Evolutionary conservation across 108 stramenopile genomes (phyloP).

Genomic region (Pseudonitzschia multiseries): DNA sequence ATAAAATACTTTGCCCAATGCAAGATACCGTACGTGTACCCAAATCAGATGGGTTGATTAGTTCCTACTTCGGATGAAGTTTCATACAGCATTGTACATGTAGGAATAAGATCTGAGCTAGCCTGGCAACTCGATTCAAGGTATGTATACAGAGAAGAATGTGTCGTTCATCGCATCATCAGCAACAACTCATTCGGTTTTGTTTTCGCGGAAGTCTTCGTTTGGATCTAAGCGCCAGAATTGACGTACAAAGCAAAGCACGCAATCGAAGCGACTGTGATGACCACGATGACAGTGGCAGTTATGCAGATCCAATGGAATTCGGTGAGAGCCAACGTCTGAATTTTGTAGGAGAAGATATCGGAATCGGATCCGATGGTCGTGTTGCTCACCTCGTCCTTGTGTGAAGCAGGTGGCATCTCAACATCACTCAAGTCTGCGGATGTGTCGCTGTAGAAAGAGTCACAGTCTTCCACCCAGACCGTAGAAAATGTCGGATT

Average conservation of each 20-base stretch:
- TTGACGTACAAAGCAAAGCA: not conserved
- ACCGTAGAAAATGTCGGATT: constrained; percentile 17
- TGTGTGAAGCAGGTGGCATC: not conserved
- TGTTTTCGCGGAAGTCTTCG: not conserved
- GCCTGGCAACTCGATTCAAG: too few species aligned
- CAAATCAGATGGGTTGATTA: too few species aligned
- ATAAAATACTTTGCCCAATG: too few species aligned
- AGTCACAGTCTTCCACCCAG: not conserved
- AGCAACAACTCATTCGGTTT: not conserved
- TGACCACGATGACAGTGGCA: not conserved
- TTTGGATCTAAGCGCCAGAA: not conserved
- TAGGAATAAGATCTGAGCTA: too few species aligned
- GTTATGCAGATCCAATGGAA: not conserved
- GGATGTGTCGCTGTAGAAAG: not conserved
- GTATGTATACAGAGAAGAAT: too few species aligned
- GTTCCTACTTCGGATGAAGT: too few species aligned
- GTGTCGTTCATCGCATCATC: too few species aligned
- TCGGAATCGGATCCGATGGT: not conserved
- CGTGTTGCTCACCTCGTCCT: constrained; percentile 12
- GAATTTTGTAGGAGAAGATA: not conserved
- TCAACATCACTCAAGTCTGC: not conserved
- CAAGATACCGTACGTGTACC: too few species aligned
- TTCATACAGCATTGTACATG: too few species aligned
- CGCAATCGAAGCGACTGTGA: not conserved
- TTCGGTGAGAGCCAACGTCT: not conserved